Percentiles rank a stretch among this genome's conserved stretches.
phyloP scores from a whole-genome alignment of 2,329 filamentous ascomycete genomes.

The Stenocarpella maydis region DNA sequence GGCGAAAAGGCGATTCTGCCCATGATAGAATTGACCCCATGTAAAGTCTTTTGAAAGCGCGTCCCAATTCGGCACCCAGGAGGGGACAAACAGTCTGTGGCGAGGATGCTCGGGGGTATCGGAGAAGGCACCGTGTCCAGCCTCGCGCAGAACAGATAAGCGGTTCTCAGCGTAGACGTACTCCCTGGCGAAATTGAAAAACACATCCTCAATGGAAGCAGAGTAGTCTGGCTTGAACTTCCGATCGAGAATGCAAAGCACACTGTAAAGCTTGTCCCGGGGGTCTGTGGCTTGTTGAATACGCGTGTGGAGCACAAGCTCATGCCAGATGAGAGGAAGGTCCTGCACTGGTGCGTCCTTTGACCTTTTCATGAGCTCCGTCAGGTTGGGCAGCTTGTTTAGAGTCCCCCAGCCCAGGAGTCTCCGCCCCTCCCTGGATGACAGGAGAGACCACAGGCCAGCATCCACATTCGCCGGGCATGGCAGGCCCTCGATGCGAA shows the following conservation, averaged over 20 bases:
- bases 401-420: not conserved
- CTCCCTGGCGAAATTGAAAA: not conserved
- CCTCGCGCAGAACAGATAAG: not conserved
- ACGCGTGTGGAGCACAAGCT: slow-evolving; percentile 3
- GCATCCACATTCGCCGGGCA: not conserved
- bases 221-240: slow-evolving; percentile 2
- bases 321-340: not conserved
- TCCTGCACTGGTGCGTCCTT: not conserved
- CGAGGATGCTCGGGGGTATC: slow-evolving; percentile 6
- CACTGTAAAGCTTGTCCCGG: slow-evolving; percentile 8
- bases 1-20: not conserved
- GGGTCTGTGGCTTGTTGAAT: slow-evolving; percentile 4
- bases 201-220: slow-evolving; percentile 6
- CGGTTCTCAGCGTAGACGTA: not conserved
- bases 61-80: slow-evolving; percentile 11
- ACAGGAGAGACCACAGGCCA: not conserved
- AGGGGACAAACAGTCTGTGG: slow-evolving; percentile 5
- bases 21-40: slow-evolving; percentile 8
- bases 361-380: not conserved
- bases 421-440: not conserved
- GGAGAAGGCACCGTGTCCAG: not conserved
- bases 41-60: slow-evolving; percentile 8
- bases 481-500: not conserved
- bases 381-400: not conserved
- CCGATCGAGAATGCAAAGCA: slow-evolving; percentile 2